These are phyloP conservation scores for Bipolaris oryzae DNA, from an alignment of 2,329 filamentous ascomycete genomes.

Conservation along the genomic window DNA sequence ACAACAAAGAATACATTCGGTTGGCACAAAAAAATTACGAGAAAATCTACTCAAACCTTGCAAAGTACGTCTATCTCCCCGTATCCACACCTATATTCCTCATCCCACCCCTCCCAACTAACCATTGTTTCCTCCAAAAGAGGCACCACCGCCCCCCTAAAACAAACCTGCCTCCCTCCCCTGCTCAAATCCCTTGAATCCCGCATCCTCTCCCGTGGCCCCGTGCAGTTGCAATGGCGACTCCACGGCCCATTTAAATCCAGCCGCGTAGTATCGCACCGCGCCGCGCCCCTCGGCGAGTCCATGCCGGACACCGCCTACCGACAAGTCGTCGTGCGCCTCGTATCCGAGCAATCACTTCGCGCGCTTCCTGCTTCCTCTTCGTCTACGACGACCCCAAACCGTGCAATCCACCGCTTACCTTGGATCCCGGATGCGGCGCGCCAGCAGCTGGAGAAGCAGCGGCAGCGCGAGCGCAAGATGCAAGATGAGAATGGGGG, in stretches of 20 bases:
- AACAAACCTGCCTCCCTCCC: conserved; percentile 60
- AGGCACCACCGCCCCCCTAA: conserved; percentile 25
- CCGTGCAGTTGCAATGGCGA: conserved; percentile 56
- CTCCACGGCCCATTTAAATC: conserved; percentile 27
- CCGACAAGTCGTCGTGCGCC: conserved; percentile 36
- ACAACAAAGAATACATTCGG: conserved; percentile 16
- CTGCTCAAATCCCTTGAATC: conserved; percentile 60
- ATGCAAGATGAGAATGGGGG: background rate
- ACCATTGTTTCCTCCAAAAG: conserved; percentile 16
- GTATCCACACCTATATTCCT: background rate
- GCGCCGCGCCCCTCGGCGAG: conserved; percentile 54
- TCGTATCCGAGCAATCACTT: conserved; percentile 32
- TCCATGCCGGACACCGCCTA: conserved; percentile 30
- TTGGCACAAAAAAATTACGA: conserved; percentile 65
- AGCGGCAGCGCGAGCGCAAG: conserved; percentile 4
- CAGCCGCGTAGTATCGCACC: conserved; percentile 63
- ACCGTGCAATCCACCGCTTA: background rate
- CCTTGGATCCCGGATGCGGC: conserved; percentile 16
- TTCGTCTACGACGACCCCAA: background rate
- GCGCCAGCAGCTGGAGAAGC: conserved; percentile 11
- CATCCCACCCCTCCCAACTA: background rate
- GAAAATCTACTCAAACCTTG: conserved; percentile 67
- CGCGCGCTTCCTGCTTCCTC: background rate
- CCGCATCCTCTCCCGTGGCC: conserved; percentile 59
- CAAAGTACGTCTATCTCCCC: conserved; percentile 39